phyloP scores from a whole-genome alignment of 495 filamentous ascomycete genomes.

The Tuber indicum region DNA sequence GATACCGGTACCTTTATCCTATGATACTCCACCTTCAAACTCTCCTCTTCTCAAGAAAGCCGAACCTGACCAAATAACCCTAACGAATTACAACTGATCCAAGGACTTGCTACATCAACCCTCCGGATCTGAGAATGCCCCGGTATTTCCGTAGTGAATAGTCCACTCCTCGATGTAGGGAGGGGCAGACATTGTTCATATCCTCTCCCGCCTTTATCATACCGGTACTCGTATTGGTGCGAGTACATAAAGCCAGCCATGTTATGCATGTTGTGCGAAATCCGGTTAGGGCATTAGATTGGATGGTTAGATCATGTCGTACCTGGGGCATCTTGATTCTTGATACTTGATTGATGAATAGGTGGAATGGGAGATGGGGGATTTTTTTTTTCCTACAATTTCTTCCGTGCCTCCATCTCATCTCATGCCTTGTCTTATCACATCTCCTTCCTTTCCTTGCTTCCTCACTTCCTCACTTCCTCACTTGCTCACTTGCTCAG shows the following conservation, averaged over 20 bases:
- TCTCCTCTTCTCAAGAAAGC: neutral
- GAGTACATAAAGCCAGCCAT: neutral
- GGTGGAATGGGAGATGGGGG: neutral
- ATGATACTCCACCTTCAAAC: neutral
- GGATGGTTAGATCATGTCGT: neutral
- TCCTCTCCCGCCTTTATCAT: neutral
- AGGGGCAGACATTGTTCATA: neutral
- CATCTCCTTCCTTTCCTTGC: neutral
- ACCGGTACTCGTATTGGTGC: neutral
- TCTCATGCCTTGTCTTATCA: no score
- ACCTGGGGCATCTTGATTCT: neutral
- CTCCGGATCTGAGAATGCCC: neutral
- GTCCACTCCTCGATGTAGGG: neutral
- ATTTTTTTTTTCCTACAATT: neutral
- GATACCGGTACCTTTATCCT: neutral
- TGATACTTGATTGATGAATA: neutral
- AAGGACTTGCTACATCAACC: neutral
- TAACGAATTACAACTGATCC: neutral
- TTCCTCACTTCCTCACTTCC: neutral
- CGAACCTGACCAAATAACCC: neutral
- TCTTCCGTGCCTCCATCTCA: neutral
- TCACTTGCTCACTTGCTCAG: neutral
- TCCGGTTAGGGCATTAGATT: neutral
- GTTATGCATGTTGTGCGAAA: neutral
- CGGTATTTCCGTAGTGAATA: neutral